phyloP scores from a whole-genome alignment of 2,329 filamentous ascomycete genomes.

The Alternaria alternata region DNA sequence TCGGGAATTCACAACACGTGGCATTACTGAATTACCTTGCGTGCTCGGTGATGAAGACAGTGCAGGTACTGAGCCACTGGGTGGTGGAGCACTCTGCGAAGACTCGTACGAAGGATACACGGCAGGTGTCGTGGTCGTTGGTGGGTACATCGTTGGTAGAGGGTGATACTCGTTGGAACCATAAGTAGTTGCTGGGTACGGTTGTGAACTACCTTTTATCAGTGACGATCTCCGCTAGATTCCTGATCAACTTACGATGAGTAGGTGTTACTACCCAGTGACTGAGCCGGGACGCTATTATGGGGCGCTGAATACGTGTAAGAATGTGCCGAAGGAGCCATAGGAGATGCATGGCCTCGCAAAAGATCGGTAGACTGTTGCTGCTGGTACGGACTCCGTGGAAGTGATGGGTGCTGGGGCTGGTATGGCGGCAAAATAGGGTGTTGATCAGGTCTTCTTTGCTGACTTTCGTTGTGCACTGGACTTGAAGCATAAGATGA shows the following conservation, averaged over 20 bases:
- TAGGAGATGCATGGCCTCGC: conserved; percentile 39
- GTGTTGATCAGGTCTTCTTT: conserved; percentile 41
- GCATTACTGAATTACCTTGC: conserved; percentile 40
- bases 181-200: conserved; percentile 48
- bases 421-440: conserved; percentile 44
- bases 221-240: conserved; percentile 10
- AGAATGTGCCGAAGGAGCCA: conserved; percentile 35
- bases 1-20: conserved; percentile 74
- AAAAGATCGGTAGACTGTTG: conserved; percentile 41
- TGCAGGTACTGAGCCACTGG: conserved; percentile 28
- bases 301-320: conserved; percentile 47
- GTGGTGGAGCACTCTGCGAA: conserved; percentile 31
- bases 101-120: conserved; percentile 46
- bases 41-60: conserved; percentile 39
- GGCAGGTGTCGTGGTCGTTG: conserved; percentile 41
- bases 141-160: conserved; percentile 49
- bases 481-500: conserved; percentile 41
- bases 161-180: conserved; percentile 45
- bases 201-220: conserved; percentile 33
- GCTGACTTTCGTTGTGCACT: conserved; percentile 31
- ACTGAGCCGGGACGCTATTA: conserved; percentile 38
- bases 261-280: conserved; percentile 43
- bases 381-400: conserved; percentile 47
- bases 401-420: conserved; percentile 33
- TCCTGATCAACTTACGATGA: conserved; percentile 38